These are phyloP conservation scores for Imleria badia DNA, from an alignment of 768 basidiomycete genomes.

Conservation along the genomic window DNA sequence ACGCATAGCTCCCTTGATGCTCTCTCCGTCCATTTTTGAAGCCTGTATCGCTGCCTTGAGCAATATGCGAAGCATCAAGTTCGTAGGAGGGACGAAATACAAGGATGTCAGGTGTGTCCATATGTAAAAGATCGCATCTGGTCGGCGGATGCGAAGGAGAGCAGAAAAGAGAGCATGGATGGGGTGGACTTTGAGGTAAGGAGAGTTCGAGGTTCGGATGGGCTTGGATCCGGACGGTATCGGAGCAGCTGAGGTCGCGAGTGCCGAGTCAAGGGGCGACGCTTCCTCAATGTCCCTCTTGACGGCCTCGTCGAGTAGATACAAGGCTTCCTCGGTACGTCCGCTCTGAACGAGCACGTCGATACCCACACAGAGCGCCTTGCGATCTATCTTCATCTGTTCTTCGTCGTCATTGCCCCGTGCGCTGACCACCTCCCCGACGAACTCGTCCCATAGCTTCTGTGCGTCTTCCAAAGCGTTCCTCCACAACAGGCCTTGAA, in stretches of 20 bases:
- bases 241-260: neutral
- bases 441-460: conserved; percentile 43
- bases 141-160: conserved; percentile 52
- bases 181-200: conserved; percentile 24
- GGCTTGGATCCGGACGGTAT: neutral
- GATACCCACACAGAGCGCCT: conserved; percentile 50
- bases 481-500: conserved; percentile 52
- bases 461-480: conserved; percentile 40
- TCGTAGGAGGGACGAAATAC: conserved; percentile 57
- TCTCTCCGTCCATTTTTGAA: conserved; percentile 48
- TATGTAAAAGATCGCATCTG: conserved; percentile 60
- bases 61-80: conserved; percentile 55
- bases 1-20: conserved; percentile 47
- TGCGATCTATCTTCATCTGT: conserved; percentile 39
- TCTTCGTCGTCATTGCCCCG: neutral
- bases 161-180: conserved; percentile 48
- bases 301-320: conserved; percentile 45
- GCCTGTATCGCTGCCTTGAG: conserved; percentile 60
- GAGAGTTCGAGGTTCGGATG: neutral
- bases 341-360: conserved; percentile 46
- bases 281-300: conserved; percentile 18
- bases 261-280: neutral
- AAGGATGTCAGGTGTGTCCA: conserved; percentile 66
- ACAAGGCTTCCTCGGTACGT: conserved; percentile 48
- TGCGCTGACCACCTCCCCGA: conserved; percentile 11